Conservation (phyloP, 2,329 filamentous ascomycete genomes). For the Clonostachys byssicola region DNA sequence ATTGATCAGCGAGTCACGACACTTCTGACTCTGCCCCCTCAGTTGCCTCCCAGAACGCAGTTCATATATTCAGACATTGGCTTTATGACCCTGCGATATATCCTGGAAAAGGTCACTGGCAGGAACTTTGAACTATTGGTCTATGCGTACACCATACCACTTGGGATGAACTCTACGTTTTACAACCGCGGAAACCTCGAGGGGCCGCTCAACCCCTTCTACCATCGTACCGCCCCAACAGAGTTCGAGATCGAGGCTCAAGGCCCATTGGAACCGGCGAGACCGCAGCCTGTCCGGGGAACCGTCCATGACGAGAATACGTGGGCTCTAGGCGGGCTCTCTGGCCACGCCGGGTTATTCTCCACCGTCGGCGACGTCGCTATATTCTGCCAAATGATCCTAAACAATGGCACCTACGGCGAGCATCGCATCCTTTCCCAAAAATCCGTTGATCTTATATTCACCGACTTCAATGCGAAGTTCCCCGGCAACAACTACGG, state of each 20-base stretch:
- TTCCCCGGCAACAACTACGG: conserved; percentile 19
- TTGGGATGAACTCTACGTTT: conserved; percentile 22
- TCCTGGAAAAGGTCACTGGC: conserved; percentile 19
- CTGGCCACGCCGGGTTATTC: conserved; percentile 27
- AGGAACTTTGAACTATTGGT: conserved; percentile 16
- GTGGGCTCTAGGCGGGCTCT: conserved; percentile 23
- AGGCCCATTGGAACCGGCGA: conserved; percentile 17
- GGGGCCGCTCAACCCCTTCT: conserved; percentile 10
- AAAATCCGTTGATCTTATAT: conserved; percentile 21
- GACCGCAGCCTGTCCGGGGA: conserved; percentile 28
- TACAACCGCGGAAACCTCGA: conserved; percentile 25
- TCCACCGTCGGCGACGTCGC: conserved; percentile 22
- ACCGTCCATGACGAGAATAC: conserved; percentile 30
- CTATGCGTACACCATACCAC: conserved; percentile 11
- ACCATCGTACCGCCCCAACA: conserved; percentile 17
- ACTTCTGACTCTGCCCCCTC: conserved; percentile 16
- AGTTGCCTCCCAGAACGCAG: conserved; percentile 14
- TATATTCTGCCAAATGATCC: conserved; percentile 25
- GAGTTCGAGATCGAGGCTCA: conserved; percentile 23
- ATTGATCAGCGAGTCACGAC: conserved; percentile 11
- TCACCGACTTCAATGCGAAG: conserved; percentile 20
- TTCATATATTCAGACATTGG: conserved; percentile 27
- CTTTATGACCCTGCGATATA: conserved; percentile 21
- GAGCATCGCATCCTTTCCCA: conserved; percentile 16
- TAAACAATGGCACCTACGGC: conserved; percentile 27